Conservation (phyloP, 331 rosid genomes). For the Malus hybrid region DNA sequence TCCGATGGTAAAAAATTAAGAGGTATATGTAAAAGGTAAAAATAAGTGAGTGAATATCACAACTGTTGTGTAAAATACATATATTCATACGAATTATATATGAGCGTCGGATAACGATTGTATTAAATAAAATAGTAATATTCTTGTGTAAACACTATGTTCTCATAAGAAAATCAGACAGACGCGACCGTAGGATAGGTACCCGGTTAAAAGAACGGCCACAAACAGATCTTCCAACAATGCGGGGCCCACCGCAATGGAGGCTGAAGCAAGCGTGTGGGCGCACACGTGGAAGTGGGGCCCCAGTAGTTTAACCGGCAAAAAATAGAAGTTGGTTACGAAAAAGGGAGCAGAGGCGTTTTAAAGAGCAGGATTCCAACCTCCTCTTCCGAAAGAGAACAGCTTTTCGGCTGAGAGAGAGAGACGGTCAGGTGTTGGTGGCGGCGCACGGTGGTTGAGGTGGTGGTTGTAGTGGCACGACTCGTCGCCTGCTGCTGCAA, state of each 20-base stretch:
- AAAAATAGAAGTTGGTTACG: neutral
- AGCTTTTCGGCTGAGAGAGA: neutral
- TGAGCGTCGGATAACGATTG: no score
- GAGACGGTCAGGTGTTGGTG: neutral
- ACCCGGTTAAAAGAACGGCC: neutral
- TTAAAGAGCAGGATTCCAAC: neutral
- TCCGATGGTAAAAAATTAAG: rapidly evolving
- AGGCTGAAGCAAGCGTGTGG: neutral
- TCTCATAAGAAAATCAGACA: neutral
- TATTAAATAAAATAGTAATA: no score
- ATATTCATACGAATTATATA: no score
- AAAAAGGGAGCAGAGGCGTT: neutral
- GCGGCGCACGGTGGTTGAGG: neutral
- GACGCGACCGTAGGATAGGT: neutral
- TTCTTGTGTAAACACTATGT: neutral
- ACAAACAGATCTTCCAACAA: neutral
- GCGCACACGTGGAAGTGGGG: neutral
- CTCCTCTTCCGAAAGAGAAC: neutral
- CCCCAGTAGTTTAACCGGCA: neutral
- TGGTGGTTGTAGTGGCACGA: neutral
- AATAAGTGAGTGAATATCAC: no score
- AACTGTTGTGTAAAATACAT: no score
- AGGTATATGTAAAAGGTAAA: rapidly evolving
- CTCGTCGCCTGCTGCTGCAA: neutral
- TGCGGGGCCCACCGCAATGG: neutral